Base-by-base conservation (phyloP, 2,329 filamentous ascomycete species). In the Byssochlamys sp. region DNA sequence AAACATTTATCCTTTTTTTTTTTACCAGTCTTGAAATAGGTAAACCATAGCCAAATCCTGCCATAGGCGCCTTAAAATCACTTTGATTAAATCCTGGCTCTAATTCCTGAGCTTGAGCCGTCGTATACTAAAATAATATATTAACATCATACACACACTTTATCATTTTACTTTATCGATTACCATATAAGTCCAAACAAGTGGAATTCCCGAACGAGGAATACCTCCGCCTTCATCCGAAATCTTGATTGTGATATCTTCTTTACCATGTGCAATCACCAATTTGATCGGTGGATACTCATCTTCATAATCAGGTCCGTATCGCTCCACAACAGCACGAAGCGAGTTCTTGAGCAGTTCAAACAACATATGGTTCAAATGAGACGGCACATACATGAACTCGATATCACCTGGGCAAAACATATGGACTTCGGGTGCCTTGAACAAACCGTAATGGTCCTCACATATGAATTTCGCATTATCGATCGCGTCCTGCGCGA, bases 181-280 rank as follows among this genome's bases (percentile, higher is more conserved):
- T n/a, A n/a, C n/a, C 94, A 97, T 99, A 74, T 99, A 99, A 11
- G 94, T 99, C 94, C 94, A 99, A n/a, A 97, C 94, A 12, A 99
- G 81, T 4, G 94, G 94, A 62, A 99, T 97, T 55, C 90, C 84
- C 66, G 89, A 95, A 67, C 94, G 81, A 0, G 94, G 91, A 55
- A 99, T 97, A 61, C 94, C 94, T 62, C 94, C 94, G 59, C 94
- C 94, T 76, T 99, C 94, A 72, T 99, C 94, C 3, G 88, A 90
- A 66, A 99, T 88, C 77, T 99, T 99, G 79, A 99, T 96, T 3
- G 94, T 99, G 68, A 99, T 99, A 69, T 99, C 94, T 75, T 99
- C 94, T 72, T 92, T 92, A 58, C 94, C 94, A 75, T 99, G 92
- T 33, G 94, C 94, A 29, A 99, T 91, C 60, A 99, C 95, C 55